Conservation (phyloP, 306 rosid species). For the Citrullus mucosospermus region DNA sequence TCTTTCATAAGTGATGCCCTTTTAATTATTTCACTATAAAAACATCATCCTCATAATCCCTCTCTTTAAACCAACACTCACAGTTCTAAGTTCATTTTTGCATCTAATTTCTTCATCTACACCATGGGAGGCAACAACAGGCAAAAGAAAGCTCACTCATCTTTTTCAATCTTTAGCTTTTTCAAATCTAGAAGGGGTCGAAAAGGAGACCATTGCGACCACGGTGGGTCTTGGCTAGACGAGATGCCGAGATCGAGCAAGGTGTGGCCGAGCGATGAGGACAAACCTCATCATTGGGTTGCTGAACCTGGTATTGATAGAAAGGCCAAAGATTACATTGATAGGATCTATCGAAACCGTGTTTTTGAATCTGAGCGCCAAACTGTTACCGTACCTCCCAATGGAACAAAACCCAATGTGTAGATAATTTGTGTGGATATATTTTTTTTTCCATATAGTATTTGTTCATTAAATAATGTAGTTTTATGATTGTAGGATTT, state of each 20-base stretch:
- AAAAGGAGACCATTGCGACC: conserved; percentile 5
- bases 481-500: no score
- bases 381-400: conserved; percentile 24
- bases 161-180: neutral
- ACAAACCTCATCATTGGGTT: conserved; percentile 39
- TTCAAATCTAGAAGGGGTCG: conserved; percentile 15
- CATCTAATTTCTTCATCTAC: neutral
- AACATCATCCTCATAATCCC: neutral
- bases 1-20: neutral
- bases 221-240: neutral
- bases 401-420: neutral
- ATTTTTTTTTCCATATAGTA: neutral
- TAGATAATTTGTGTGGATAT: neutral
- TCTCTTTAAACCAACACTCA: neutral
- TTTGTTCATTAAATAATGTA: no score
- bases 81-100: neutral
- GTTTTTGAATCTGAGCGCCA: conserved; percentile 27
- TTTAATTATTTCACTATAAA: neutral
- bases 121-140: neutral
- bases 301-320: conserved; percentile 60
- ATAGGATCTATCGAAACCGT: conserved; percentile 28
- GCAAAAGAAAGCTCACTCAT: neutral
- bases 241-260: conserved; percentile 21
- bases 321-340: conserved; percentile 45
- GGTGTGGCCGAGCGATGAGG: conserved; percentile 73